These are phyloP conservation scores for Russula earlei DNA, from an alignment of 768 basidiomycete genomes.

Conservation along the genomic window DNA sequence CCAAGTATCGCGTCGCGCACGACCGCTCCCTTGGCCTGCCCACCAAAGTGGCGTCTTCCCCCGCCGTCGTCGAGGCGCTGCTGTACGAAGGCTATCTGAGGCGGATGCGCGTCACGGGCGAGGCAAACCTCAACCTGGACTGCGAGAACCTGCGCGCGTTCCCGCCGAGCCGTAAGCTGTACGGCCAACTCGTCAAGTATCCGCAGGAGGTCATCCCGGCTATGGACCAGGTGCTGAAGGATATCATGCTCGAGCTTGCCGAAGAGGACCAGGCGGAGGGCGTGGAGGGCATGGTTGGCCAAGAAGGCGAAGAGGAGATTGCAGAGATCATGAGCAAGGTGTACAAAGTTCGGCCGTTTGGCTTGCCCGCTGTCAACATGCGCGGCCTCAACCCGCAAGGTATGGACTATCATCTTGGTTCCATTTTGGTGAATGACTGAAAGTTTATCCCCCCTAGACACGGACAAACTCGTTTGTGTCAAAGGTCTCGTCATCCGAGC, in stretches of 20 bases:
- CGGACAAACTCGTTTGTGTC: conserved; percentile 93
- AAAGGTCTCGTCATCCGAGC: conserved; percentile 97
- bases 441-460: conserved; percentile 50
- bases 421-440: not conserved
- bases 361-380: conserved; percentile 81
- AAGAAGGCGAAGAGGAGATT: conserved; percentile 76
- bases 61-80: conserved; percentile 57
- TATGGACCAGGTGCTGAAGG: conserved; percentile 94
- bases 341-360: conserved; percentile 92
- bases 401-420: conserved; percentile 24
- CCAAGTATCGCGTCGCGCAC: conserved; percentile 70
- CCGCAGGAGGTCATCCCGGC: conserved; percentile 96
- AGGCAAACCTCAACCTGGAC: conserved; percentile 89
- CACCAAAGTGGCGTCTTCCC: conserved; percentile 42
- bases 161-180: conserved; percentile 74
- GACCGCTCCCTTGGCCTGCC: conserved; percentile 54
- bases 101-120: conserved; percentile 84
- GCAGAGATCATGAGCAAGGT: conserved; percentile 77
- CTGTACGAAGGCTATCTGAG: conserved; percentile 77
- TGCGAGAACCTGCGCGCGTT: conserved; percentile 79
- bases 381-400: conserved; percentile 89
- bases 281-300: conserved; percentile 65
- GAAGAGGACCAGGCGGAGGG: conserved; percentile 69
- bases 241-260: conserved; percentile 81
- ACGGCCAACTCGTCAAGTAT: conserved; percentile 79